These are phyloP conservation scores for Exophiala sideris DNA, from an alignment of 2,329 filamentous ascomycete genomes.

Conservation along the genomic window DNA sequence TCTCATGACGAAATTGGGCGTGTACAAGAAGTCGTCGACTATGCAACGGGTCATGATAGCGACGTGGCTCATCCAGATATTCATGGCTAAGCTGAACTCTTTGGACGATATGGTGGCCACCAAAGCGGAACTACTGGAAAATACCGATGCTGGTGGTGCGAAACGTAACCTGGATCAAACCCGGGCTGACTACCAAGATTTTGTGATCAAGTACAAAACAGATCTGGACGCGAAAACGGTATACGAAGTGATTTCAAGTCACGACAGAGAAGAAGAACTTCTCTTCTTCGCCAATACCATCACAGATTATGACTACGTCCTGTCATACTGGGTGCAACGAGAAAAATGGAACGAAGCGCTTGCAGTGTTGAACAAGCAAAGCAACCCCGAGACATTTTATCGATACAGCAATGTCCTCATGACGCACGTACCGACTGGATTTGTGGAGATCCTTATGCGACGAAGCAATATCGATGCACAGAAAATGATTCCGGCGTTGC, in stretches of 20 bases:
- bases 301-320: slow-evolving; percentile 89
- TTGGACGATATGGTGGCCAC: slow-evolving; percentile 92
- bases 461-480: slow-evolving; percentile 80
- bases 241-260: slow-evolving; percentile 93
- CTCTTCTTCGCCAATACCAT: slow-evolving; percentile 85
- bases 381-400: slow-evolving; percentile 89
- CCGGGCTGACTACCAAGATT: slow-evolving; percentile 80
- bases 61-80: slow-evolving; percentile 91
- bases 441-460: slow-evolving; percentile 94
- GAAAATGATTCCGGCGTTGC: slow-evolving; percentile 84
- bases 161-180: slow-evolving; percentile 68
- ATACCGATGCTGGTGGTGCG: slow-evolving; percentile 66
- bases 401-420: slow-evolving; percentile 96
- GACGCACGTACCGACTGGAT: slow-evolving; percentile 76
- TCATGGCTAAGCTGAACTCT: slow-evolving; percentile 94
- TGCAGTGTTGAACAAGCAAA: slow-evolving; percentile 87
- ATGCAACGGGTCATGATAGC: slow-evolving; percentile 97
- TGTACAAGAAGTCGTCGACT: slow-evolving; percentile 73
- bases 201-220: slow-evolving; percentile 76
- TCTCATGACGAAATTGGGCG: slow-evolving; percentile 75
- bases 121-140: slow-evolving; percentile 74
- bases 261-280: slow-evolving; percentile 88
- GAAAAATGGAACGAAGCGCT: slow-evolving; percentile 88
- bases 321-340: slow-evolving; percentile 95
- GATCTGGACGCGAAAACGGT: slow-evolving; percentile 89